A percentile compares a stretch with the other conserved stretches of the same genome.
Conservation (phyloP, 192 early-diverging fungal species). For the Backusella psychrophila region DNA sequence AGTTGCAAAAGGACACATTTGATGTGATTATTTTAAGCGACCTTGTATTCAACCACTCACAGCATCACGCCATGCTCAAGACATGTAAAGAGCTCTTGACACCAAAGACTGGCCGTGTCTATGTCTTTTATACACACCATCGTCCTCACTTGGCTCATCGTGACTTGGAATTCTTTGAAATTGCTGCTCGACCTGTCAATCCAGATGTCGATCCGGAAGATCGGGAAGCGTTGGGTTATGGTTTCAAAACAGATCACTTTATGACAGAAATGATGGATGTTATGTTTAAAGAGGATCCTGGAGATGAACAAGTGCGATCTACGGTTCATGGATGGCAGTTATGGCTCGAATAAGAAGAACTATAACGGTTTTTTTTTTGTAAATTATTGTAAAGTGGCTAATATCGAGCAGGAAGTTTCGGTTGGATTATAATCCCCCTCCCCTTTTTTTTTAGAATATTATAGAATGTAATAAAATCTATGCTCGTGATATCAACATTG, state of each 20-base stretch:
- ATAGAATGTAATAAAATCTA: not conserved
- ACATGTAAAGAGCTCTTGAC: conserved; percentile 63
- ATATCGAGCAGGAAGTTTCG: not conserved
- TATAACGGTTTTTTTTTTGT: not conserved
- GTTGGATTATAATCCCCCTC: no score
- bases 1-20: conserved; percentile 41
- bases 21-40: conserved; percentile 87
- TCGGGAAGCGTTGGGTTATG: conserved; percentile 51
- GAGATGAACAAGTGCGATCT: conserved; percentile 69
- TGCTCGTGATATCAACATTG: no score
- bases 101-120: conserved; percentile 56
- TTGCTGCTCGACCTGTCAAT: conserved; percentile 46
- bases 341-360: conserved; percentile 25
- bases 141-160: conserved; percentile 73
- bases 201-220: conserved; percentile 43
- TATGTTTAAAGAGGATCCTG: conserved; percentile 90
- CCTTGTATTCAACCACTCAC: conserved; percentile 87
- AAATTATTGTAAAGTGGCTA: not conserved
- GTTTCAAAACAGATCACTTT: conserved; percentile 68
- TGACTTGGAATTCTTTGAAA: conserved; percentile 83
- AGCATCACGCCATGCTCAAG: conserved; percentile 73
- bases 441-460: not conserved
- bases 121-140: conserved; percentile 85
- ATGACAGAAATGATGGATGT: conserved; percentile 64
- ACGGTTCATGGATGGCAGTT: conserved; percentile 82